A percentile compares a stretch with the other conserved stretches of the same genome.
These are phyloP conservation scores for Penicillium goetzii DNA, from an alignment of 495 filamentous ascomycete species.

Conservation along the genomic window DNA sequence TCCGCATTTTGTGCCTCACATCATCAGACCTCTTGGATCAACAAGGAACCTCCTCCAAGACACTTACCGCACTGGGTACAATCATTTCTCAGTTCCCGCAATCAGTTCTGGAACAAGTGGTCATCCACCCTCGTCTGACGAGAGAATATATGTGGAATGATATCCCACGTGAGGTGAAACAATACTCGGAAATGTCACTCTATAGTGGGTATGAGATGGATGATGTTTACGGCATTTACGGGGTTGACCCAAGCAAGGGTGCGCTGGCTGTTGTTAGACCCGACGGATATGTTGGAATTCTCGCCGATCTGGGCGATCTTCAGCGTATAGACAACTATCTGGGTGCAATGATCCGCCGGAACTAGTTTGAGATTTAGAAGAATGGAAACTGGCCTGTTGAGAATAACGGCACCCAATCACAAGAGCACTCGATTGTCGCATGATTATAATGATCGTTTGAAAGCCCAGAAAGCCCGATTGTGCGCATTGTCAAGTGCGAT, in stretches of 20 bases:
- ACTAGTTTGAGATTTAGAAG: conserved; percentile 10
- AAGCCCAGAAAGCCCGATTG: not conserved
- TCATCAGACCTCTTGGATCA: conserved; percentile 39
- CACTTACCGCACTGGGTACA: conserved; percentile 43
- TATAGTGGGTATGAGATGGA: conserved; percentile 71
- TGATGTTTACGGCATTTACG: conserved; percentile 67
- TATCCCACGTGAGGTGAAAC: conserved; percentile 60
- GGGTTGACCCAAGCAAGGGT: conserved; percentile 60
- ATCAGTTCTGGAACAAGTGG: conserved; percentile 60
- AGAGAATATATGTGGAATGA: conserved; percentile 58
- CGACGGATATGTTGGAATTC: conserved; percentile 67
- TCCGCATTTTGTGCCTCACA: conserved; percentile 51
- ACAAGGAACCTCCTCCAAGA: conserved; percentile 31
- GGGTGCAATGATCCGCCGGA: conserved; percentile 28
- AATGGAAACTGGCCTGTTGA: not conserved
- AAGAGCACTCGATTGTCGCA: not conserved
- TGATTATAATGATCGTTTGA: not conserved
- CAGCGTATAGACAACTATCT: conserved; percentile 44
- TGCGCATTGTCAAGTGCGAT: not conserved
- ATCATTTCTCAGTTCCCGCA: conserved; percentile 48
- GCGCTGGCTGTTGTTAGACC: conserved; percentile 65
- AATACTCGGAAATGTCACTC: conserved; percentile 58
- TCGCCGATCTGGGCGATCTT: conserved; percentile 60
- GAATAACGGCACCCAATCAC: no score
- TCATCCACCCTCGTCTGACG: conserved; percentile 59